phyloP scores from a whole-genome alignment of 352 stramenopile species.

The Pythium grandisporangium region DNA sequence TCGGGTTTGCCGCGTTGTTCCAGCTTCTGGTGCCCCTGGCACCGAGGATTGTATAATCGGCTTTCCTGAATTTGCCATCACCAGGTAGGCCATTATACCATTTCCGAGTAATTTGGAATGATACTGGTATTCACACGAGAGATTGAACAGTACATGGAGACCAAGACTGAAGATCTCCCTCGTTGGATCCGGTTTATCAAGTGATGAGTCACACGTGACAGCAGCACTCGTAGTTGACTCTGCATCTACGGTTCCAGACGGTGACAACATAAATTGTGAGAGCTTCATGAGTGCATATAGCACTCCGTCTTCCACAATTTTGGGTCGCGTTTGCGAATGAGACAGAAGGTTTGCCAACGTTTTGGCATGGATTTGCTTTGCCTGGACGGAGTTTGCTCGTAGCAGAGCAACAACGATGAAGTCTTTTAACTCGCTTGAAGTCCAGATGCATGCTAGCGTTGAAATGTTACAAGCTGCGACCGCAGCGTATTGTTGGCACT shows the following conservation, averaged over 20 bases:
- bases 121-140: conserved; percentile 60
- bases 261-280: conserved; percentile 40
- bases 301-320: conserved; percentile 65
- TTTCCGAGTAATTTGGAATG: conserved; percentile 65
- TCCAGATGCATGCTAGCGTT: conserved; percentile 60
- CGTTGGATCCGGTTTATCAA: conserved; percentile 6
- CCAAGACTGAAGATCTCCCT: conserved; percentile 66
- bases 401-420: conserved; percentile 75
- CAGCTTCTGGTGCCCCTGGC: neutral
- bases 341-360: conserved; percentile 73
- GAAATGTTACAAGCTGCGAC: conserved; percentile 77
- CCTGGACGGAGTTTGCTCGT: conserved; percentile 66
- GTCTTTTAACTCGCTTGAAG: conserved; percentile 62
- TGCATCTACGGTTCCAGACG: conserved; percentile 3
- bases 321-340: conserved; percentile 32
- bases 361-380: conserved; percentile 78
- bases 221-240: neutral
- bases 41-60: neutral
- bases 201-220: neutral
- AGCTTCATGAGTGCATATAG: conserved; percentile 78
- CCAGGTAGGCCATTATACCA: conserved; percentile 60
- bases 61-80: conserved; percentile 27
- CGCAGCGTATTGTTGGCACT: conserved; percentile 73
- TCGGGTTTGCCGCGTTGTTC: too few relatives aligned
- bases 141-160: conserved; percentile 66